Conservation (phyloP, 345 rosid genomes). For the Corchorus olitorius region DNA sequence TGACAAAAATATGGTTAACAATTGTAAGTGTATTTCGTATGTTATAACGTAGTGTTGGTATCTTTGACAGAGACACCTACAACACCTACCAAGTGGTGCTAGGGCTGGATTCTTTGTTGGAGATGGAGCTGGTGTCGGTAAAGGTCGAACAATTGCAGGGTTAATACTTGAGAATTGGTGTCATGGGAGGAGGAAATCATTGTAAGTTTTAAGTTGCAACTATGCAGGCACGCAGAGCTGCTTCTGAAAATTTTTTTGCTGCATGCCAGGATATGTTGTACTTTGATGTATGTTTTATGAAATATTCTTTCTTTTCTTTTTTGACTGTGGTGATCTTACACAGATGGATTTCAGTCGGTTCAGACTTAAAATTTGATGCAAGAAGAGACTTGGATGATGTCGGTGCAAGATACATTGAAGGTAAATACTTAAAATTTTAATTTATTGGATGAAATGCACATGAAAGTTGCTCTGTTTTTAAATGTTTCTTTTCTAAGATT, state of each 20-base stretch:
- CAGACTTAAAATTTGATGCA: conserved; percentile 93
- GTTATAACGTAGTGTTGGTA: conserved; percentile 33
- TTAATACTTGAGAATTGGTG: conserved; percentile 97
- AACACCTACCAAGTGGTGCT: conserved; percentile 77
- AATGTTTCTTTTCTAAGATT: background rate
- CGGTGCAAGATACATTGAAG: conserved; percentile 78
- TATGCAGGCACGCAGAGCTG: conserved; percentile 7
- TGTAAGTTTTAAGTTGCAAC: conserved; percentile 59
- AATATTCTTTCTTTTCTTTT: conserved; percentile 24
- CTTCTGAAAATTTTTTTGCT: background rate
- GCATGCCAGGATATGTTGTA: background rate
- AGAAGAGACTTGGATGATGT: conserved; percentile 99
- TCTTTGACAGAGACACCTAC: conserved; percentile 79
- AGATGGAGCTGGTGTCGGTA: conserved; percentile 99
- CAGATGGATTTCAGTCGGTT: conserved; percentile 99
- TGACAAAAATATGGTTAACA: conserved; percentile 27
- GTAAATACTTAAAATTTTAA: conserved; percentile 36
- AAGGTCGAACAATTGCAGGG: conserved; percentile 98
- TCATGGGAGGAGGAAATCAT: conserved; percentile 73
- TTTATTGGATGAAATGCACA: conserved; percentile 6
- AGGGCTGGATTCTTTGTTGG: conserved; percentile 98
- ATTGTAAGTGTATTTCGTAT: conserved; percentile 19
- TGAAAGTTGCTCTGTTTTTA: background rate
- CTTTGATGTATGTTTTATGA: conserved; percentile 14
- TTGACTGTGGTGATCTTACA: conserved; percentile 31